Percentiles rank a stretch among this genome's conserved stretches.
Evolutionary conservation across 2,329 filamentous ascomycete species (phyloP).

Genomic region (Cryphonectria naterciae): DNA sequence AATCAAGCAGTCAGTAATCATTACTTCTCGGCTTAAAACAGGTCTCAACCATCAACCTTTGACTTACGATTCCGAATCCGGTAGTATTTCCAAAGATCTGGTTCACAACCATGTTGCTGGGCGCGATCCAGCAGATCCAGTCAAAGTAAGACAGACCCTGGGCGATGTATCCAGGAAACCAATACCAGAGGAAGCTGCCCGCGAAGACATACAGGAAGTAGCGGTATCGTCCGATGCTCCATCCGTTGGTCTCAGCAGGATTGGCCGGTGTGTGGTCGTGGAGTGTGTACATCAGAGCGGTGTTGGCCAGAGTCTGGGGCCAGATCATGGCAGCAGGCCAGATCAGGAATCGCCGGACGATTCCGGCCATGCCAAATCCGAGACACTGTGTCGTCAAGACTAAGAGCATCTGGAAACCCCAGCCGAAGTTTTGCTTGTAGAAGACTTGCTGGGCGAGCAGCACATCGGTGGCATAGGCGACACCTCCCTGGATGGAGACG

Average conservation of each 20-base stretch:
- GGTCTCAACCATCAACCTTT: background rate
- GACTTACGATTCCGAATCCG: constrained; percentile 25
- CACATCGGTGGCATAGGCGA: constrained; percentile 45
- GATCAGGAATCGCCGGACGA: constrained; percentile 63
- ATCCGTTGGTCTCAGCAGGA: constrained; percentile 21
- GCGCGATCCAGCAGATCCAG: constrained; percentile 27
- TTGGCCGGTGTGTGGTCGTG: constrained; percentile 63
- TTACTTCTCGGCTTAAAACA: background rate
- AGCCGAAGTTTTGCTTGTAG: constrained; percentile 57
- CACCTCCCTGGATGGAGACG: constrained; percentile 25
- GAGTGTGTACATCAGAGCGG: constrained; percentile 65
- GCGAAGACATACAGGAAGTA: constrained; percentile 23
- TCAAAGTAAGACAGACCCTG: constrained; percentile 25
- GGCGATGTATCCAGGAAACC: constrained; percentile 26
- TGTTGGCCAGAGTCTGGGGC: constrained; percentile 64
- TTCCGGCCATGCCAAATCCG: constrained; percentile 65
- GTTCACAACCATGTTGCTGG: constrained; percentile 24
- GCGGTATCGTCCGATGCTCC: constrained; percentile 23
- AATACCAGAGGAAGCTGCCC: constrained; percentile 23
- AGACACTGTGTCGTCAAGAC: constrained; percentile 63
- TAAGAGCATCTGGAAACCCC: constrained; percentile 62
- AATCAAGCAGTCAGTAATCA: background rate
- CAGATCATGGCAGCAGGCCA: constrained; percentile 68
- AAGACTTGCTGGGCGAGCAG: constrained; percentile 50
- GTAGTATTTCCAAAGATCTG: constrained; percentile 24